These are phyloP conservation scores for Zangia roseola DNA, from an alignment of 768 basidiomycete species.

Conservation along the genomic window DNA sequence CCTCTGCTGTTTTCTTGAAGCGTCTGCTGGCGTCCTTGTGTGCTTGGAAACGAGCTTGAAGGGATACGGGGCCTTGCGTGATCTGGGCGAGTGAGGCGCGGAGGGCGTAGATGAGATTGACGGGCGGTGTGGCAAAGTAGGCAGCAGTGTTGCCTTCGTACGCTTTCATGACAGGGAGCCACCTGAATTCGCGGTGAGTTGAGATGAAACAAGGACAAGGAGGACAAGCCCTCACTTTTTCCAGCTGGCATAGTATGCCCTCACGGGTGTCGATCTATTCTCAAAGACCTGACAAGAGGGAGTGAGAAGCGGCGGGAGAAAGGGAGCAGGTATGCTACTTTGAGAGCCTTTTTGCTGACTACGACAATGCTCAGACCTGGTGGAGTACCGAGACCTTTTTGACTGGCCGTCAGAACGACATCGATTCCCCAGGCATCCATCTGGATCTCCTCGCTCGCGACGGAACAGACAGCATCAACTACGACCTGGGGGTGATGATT, in stretches of 20 bases:
- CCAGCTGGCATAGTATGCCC: slow-evolving; percentile 89
- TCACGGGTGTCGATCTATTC: slow-evolving; percentile 46
- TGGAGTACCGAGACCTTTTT: slow-evolving; percentile 92
- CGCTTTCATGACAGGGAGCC: slow-evolving; percentile 91
- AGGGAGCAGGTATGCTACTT: slow-evolving; percentile 34
- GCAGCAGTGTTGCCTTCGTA: slow-evolving; percentile 81
- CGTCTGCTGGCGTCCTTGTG: slow-evolving; percentile 69
- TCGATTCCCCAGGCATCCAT: slow-evolving; percentile 95
- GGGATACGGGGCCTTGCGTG: slow-evolving; percentile 55
- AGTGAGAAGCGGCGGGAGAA: background rate
- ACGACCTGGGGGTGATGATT: slow-evolving; percentile 49
- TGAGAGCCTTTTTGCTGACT: slow-evolving; percentile 77
- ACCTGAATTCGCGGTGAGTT: slow-evolving; percentile 40
- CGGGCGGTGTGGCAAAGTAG: slow-evolving; percentile 95
- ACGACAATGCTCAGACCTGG: slow-evolving; percentile 89
- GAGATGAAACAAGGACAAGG: background rate
- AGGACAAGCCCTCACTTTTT: slow-evolving; percentile 52
- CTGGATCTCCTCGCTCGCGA: slow-evolving; percentile 91
- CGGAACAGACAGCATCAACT: slow-evolving; percentile 94
- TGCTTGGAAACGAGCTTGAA: slow-evolving; percentile 73
- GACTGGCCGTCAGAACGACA: slow-evolving; percentile 80
- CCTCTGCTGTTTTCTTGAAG: slow-evolving; percentile 64
- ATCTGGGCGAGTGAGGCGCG: slow-evolving; percentile 78
- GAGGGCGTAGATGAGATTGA: slow-evolving; percentile 92
- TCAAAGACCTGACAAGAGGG: slow-evolving; percentile 6